A percentile compares a stretch with the other conserved stretches of the same genome.
phyloP scores from a whole-genome alignment of 1,139 yeast species.

The Diutina mesorugosa region DNA sequence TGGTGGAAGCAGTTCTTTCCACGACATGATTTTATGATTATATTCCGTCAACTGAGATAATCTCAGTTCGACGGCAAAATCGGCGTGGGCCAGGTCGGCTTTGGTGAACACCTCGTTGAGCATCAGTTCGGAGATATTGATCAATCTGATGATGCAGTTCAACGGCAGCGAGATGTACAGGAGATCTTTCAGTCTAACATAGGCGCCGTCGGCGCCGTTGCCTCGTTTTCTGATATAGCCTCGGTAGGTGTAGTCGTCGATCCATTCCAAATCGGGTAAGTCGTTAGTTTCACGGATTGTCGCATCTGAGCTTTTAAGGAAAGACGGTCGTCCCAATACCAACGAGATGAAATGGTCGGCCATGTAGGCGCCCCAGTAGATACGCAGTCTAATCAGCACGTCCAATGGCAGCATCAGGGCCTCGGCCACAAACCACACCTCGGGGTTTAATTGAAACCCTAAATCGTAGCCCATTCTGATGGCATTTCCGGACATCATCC shows the following conservation, averaged over 20 bases:
- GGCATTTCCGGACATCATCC: constrained; percentile 52
- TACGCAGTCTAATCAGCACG: constrained; percentile 42
- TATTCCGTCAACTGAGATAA: constrained; percentile 26
- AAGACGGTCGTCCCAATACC: constrained; percentile 45
- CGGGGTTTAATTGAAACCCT: constrained; percentile 52
- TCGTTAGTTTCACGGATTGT: constrained; percentile 51
- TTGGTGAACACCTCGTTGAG: constrained; percentile 40
- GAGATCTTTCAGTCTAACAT: constrained; percentile 11
- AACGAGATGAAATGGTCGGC: constrained; percentile 54
- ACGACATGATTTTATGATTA: constrained; percentile 35
- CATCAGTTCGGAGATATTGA: constrained; percentile 40
- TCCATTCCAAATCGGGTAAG: constrained; percentile 46
- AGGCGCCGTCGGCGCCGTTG: constrained; percentile 4
- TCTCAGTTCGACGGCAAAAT: constrained; percentile 17
- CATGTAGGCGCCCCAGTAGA: constrained; percentile 56
- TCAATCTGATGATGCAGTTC: constrained; percentile 33
- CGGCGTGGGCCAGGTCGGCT: constrained; percentile 11
- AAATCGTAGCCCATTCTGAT: constrained; percentile 53
- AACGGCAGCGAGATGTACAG: constrained; percentile 36
- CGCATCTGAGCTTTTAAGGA: constrained; percentile 43
- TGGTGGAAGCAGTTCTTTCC: constrained; percentile 36
- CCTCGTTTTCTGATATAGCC: constrained; percentile 11
- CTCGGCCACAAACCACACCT: constrained; percentile 34
- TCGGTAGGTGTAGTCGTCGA: constrained; percentile 32
- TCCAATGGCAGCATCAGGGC: constrained; percentile 25